Percentiles rank a stretch among this genome's conserved stretches.
phyloP scores from a whole-genome alignment of 2,329 filamentous ascomycete species.

The Aspergillus pseudoviridinutans region DNA sequence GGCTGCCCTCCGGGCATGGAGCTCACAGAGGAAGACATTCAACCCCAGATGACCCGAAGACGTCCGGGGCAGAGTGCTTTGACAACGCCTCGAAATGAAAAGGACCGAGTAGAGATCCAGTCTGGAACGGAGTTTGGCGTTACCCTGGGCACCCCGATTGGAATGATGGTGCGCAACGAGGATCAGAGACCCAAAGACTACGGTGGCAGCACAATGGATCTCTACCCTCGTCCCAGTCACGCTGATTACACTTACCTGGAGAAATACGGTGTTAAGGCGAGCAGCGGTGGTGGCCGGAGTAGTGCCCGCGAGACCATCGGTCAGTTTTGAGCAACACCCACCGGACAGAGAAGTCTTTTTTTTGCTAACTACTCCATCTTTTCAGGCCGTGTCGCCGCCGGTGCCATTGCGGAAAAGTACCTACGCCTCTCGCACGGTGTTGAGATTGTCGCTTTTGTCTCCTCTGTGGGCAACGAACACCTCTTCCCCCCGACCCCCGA shows the following conservation, averaged over 20 bases:
- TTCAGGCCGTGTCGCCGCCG: slow-evolving; percentile 75
- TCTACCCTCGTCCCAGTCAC: slow-evolving; percentile 85
- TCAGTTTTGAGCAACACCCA: slow-evolving; percentile 26
- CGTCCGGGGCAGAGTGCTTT: slow-evolving; percentile 85
- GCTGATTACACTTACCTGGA: slow-evolving; percentile 96
- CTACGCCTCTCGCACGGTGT: slow-evolving; percentile 73
- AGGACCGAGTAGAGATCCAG: slow-evolving; percentile 86
- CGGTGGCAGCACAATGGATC: slow-evolving; percentile 81
- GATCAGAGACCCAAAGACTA: slow-evolving; percentile 93
- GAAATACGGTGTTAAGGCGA: slow-evolving; percentile 94
- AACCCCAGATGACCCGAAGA: slow-evolving; percentile 88
- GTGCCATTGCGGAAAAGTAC: slow-evolving; percentile 92
- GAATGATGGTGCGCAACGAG: slow-evolving; percentile 81
- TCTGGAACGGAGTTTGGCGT: slow-evolving; percentile 87
- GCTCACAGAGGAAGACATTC: slow-evolving; percentile 81
- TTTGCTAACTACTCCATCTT: neutral
- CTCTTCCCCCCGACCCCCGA: slow-evolving; percentile 69
- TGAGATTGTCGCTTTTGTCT: slow-evolving; percentile 87
- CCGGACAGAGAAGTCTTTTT: neutral
- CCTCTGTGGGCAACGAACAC: slow-evolving; percentile 75
- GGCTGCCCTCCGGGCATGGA: slow-evolving; percentile 83
- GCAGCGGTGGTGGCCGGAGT: slow-evolving; percentile 81
- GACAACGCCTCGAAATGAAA: slow-evolving; percentile 89
- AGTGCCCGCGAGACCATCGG: slow-evolving; percentile 95
- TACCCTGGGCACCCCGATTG: slow-evolving; percentile 87